Evolutionary conservation across 768 basidiomycete species (phyloP).

Genomic region (Exsudoporus frostii): DNA sequence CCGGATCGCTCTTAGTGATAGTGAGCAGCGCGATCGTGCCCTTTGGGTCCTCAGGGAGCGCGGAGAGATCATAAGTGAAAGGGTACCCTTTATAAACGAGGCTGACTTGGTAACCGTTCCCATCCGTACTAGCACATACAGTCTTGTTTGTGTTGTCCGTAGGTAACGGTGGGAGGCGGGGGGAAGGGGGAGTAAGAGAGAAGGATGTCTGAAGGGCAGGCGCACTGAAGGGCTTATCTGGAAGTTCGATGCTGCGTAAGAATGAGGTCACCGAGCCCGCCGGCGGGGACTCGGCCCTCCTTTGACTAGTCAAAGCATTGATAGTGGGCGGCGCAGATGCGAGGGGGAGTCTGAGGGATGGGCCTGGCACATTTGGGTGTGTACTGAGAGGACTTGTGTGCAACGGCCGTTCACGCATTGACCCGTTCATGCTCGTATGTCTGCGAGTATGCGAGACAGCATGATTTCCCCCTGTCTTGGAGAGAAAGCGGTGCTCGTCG

Average conservation of each 20-base stretch:
- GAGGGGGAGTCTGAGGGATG: conserved; percentile 15
- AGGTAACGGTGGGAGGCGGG: conserved; percentile 13
- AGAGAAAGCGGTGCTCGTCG: not conserved
- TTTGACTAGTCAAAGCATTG: not conserved
- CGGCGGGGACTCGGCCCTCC: conserved; percentile 8
- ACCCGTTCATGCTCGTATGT: conserved; percentile 3
- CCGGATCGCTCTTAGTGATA: conserved; percentile 30
- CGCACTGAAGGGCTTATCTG: conserved; percentile 11
- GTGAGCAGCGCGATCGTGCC: conserved; percentile 26
- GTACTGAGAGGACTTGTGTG: conserved; percentile 4
- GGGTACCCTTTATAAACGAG: conserved; percentile 29
- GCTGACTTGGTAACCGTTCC: conserved; percentile 17
- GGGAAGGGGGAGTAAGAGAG: conserved; percentile 6
- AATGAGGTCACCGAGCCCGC: conserved; percentile 22
- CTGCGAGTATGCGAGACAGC: conserved; percentile 1
- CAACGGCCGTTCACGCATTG: conserved; percentile 3
- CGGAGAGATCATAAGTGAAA: conserved; percentile 26
- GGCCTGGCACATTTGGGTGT: conserved; percentile 10
- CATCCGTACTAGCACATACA: not conserved
- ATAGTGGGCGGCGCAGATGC: conserved; percentile 1
- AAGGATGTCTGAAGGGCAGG: conserved; percentile 12
- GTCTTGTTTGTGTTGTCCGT: not conserved
- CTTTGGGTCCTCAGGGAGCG: conserved; percentile 30
- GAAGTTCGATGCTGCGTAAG: conserved; percentile 25
- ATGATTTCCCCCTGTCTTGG: conserved; percentile 7